Evolutionary conservation across 345 rosid genomes (phyloP).

Genomic region (Ricinus communis): DNA sequence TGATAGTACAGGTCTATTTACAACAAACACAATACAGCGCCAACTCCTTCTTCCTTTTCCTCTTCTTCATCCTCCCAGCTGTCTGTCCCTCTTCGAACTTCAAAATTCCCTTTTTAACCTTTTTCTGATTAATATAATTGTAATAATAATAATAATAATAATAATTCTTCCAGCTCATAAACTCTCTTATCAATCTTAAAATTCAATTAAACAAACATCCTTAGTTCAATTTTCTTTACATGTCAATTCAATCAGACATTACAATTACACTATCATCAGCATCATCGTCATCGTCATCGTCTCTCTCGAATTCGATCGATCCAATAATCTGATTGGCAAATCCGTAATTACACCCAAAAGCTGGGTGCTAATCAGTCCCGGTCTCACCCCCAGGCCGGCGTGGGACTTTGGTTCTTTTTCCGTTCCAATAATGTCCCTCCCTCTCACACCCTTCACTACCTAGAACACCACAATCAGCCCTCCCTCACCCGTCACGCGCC

Average conservation of each 20-base stretch:
- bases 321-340: constrained; percentile 7
- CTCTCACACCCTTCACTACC: constrained; percentile 57
- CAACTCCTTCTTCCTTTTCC: background rate
- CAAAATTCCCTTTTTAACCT: background rate
- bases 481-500: constrained; percentile 41
- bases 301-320: no score
- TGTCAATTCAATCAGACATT: constrained; percentile 17
- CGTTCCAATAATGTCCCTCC: constrained; percentile 67
- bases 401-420: constrained; percentile 66
- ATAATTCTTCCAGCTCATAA: background rate
- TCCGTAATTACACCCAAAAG: constrained; percentile 36
- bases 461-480: constrained; percentile 41
- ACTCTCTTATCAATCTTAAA: background rate
- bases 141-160: no score
- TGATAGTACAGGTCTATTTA: constrained; percentile 5
- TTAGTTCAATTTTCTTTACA: background rate
- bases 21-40: background rate
- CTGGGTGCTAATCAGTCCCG: constrained; percentile 98
- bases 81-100: background rate
- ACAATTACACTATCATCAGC: no score
- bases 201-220: background rate
- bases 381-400: constrained; percentile 66
- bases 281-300: no score
- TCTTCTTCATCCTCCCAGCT: background rate
- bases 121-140: no score